Conservation (phyloP, 176 grass and related monocot genomes). For the Aegilops sharonensis region DNA sequence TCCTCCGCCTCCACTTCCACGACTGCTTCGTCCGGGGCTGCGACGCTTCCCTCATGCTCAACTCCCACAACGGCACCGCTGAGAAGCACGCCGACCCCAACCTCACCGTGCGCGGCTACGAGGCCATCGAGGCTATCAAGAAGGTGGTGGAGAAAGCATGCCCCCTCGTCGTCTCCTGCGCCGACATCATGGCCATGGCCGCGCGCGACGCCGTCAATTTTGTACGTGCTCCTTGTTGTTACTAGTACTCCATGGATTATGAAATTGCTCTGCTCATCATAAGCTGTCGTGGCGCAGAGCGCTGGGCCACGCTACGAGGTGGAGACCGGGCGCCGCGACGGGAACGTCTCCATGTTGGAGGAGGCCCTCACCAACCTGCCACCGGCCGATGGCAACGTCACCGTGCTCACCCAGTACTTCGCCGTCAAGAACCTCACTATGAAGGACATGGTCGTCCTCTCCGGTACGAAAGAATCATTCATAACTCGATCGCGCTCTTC, state of each 20-base stretch:
- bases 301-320: constrained; percentile 41
- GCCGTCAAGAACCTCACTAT: constrained; percentile 47
- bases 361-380: constrained; percentile 39
- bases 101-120: constrained; percentile 58
- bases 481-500: neutral
- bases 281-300: constrained; percentile 25
- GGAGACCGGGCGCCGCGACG: constrained; percentile 56
- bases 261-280: neutral
- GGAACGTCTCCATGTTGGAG: constrained; percentile 39
- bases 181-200: constrained; percentile 74
- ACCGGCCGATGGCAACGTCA: constrained; percentile 47
- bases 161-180: constrained; percentile 59
- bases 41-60: constrained; percentile 42
- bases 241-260: neutral
- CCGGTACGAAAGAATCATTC: constrained; percentile 26
- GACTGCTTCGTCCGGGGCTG: neutral
- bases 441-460: constrained; percentile 73
- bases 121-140: constrained; percentile 61
- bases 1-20: constrained; percentile 48
- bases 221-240: constrained; percentile 14
- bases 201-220: constrained; percentile 57
- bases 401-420: constrained; percentile 43
- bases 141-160: constrained; percentile 47
- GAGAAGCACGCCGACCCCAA: constrained; percentile 61
- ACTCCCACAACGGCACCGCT: constrained; percentile 42